Evolutionary conservation across 345 rosid genomes (phyloP), one percentile per base, ranked within the genome.

Genomic region (Sisymbrium irio): DNA sequence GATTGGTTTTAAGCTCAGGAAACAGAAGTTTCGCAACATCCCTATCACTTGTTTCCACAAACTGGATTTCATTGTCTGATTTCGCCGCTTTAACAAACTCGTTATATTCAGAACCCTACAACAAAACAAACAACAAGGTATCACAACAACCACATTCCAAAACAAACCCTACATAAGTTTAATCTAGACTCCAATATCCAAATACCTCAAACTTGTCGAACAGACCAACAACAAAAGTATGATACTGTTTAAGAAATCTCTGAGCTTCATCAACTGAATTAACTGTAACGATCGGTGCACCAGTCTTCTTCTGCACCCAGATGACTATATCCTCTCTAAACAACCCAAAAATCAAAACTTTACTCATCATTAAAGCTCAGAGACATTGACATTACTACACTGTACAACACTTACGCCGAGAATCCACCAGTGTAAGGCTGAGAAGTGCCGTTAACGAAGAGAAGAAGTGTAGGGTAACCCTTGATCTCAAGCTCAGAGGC

Each of bases 271-370:
- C 53, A 57, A 77, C 76, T 3, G 92, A 66, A 67, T 62, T 82
- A 53, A 87, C 47, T 72, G 86, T 85, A 69, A 81, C 50, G 70
- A 58, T 40, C 8, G 97, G 92, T 14, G 73, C 78, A 37, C 96
- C 93, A 12, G 90, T 88, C 85, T 86, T 93, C 77, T 90, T 93
- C 82, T 89, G 86, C 32, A 83, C 84, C 97, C 97, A 93, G 27
- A 87, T 85, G 65, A 93, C 89, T 39, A 93, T 86, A 18, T 86
- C 96, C 59, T 85, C 86, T 78, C 97, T 93, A 82, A 22, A 65
- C 37, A 61, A 25, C 17, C 7, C 44, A 10, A 12, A 58, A 19
- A 19, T 49, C 51, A 46, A 3, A 17, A 46, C 51, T 17, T 46
- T 30, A 0, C 11, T 45, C 20, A 44, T 7, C 3, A 6, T 44